phyloP scores from a whole-genome alignment of 345 rosid genomes.

The Camelina sativa region DNA sequence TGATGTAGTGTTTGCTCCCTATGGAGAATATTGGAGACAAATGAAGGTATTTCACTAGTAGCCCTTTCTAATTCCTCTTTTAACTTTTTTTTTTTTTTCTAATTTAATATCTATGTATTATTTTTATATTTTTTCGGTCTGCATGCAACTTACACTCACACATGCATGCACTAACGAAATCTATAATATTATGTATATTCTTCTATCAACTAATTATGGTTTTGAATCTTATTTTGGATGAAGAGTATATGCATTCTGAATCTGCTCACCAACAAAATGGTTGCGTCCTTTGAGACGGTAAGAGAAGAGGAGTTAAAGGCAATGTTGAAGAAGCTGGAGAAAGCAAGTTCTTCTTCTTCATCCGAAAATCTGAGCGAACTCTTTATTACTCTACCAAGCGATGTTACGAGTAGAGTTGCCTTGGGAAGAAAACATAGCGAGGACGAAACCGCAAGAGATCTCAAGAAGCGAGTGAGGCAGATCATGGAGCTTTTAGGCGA shows the following conservation, averaged over 20 bases:
- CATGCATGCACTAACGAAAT: not conserved
- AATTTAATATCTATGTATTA: not conserved
- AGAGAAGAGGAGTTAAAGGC: constrained; percentile 55
- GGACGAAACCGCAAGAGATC: constrained; percentile 35
- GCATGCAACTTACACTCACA: not conserved
- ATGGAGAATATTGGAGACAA: constrained; percentile 75
- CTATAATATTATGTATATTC: not conserved
- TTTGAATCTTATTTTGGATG: not conserved
- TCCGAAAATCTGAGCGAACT: constrained; percentile 52
- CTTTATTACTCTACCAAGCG: constrained; percentile 42
- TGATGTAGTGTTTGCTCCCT: constrained; percentile 53
- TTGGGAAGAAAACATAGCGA: constrained; percentile 58
- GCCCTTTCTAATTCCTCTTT: not conserved
- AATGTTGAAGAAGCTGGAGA: constrained; percentile 39
- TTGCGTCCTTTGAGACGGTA: constrained; percentile 45
- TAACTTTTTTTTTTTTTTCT: too few species aligned
- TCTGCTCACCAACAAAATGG: constrained; percentile 55
- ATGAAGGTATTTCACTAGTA: constrained; percentile 41
- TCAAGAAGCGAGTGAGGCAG: constrained; percentile 45
- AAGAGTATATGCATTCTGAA: constrained; percentile 54
- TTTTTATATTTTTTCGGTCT: not conserved
- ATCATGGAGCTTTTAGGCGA: constrained; percentile 45
- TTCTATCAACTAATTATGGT: not conserved
- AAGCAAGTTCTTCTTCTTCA: constrained; percentile 25
- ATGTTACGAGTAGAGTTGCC: constrained; percentile 54